These are phyloP conservation scores for Clavulina sp. DNA, from an alignment of 768 basidiomycete species.

Conservation along the genomic window DNA sequence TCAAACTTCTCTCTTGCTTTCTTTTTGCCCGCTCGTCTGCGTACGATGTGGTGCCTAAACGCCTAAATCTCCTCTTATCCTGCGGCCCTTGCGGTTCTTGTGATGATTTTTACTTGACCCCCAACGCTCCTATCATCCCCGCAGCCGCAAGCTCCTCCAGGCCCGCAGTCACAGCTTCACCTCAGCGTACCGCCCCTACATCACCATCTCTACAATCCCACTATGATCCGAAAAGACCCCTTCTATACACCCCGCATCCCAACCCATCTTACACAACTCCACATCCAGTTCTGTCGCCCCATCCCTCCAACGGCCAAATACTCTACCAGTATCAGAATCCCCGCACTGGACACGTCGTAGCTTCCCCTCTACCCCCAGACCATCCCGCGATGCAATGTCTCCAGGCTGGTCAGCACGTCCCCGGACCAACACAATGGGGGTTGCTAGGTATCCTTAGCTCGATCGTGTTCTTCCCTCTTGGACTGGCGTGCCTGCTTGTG, in stretches of 20 bases:
- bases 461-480: constrained; percentile 73
- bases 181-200: too few species aligned
- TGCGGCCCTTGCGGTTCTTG: too few species aligned
- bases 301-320: neutral
- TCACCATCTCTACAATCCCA: too few species aligned
- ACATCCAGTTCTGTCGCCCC: neutral
- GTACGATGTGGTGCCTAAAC: too few species aligned
- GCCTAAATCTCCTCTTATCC: too few species aligned
- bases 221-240: too few species aligned
- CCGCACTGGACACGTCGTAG: constrained; percentile 34
- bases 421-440: constrained; percentile 41
- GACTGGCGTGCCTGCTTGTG: constrained; percentile 58
- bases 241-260: neutral
- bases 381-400: constrained; percentile 77
- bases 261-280: neutral
- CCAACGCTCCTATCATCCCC: too few species aligned
- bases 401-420: constrained; percentile 54
- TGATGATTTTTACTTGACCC: too few species aligned
- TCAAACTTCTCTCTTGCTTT: too few species aligned
- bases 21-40: too few species aligned
- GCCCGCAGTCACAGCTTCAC: too few species aligned
- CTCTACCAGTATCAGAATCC: constrained; percentile 57
- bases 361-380: constrained; percentile 51
- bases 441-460: constrained; percentile 65
- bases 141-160: too few species aligned